phyloP scores from a whole-genome alignment of 1,139 yeast species.

The Blastobotrys indianensis region DNA sequence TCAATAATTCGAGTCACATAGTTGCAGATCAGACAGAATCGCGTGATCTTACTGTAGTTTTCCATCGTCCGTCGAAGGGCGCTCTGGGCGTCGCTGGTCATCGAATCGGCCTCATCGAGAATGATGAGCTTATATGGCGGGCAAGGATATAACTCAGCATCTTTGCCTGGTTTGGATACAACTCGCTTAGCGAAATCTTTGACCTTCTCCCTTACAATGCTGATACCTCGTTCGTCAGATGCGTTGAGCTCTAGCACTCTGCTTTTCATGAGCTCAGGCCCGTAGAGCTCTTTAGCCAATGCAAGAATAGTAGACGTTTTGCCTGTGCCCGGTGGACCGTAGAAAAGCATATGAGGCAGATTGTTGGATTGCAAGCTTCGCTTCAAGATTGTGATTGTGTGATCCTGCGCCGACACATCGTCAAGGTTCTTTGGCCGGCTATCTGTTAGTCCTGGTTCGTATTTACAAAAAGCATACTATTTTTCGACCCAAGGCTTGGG shows the following conservation, averaged over 20 bases:
- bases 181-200: slow-evolving; percentile 81
- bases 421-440: slow-evolving; percentile 74
- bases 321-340: slow-evolving; percentile 98
- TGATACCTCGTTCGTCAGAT: slow-evolving; percentile 81
- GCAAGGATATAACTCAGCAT: slow-evolving; percentile 72
- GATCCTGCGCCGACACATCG: slow-evolving; percentile 89
- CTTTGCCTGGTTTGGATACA: slow-evolving; percentile 70
- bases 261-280: slow-evolving; percentile 74
- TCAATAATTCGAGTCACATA: slow-evolving; percentile 94
- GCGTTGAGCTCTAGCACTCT: slow-evolving; percentile 92
- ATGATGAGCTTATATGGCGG: slow-evolving; percentile 28
- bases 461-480: slow-evolving; percentile 39
- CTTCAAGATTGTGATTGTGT: slow-evolving; percentile 79
- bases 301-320: slow-evolving; percentile 92
- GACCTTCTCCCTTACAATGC: slow-evolving; percentile 77
- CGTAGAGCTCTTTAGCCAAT: slow-evolving; percentile 82
- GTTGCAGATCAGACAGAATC: slow-evolving; percentile 91
- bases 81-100: slow-evolving; percentile 97
- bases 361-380: slow-evolving; percentile 75
- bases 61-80: slow-evolving; percentile 97
- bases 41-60: slow-evolving; percentile 79
- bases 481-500: slow-evolving; percentile 66
- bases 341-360: slow-evolving; percentile 56
- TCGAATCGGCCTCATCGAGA: slow-evolving; percentile 83
- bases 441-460: background rate